A percentile compares a stretch with the other conserved stretches of the same genome.
Conservation (phyloP, 371 early-diverging fungal genomes). For the Basidiobolus heterosporus region DNA sequence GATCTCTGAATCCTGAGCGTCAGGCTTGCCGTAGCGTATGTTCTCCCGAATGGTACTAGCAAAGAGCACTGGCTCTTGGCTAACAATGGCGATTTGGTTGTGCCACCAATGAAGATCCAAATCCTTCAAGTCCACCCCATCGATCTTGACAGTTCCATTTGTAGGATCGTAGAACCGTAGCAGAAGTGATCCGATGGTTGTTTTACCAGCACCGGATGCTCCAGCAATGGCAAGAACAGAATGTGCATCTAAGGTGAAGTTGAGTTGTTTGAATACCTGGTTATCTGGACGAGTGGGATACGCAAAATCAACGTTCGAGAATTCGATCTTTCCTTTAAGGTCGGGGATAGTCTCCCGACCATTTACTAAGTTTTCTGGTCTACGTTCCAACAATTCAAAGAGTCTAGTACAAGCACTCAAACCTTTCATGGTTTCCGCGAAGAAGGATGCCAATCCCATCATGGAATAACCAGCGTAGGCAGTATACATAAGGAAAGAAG, state of each 20-base stretch:
- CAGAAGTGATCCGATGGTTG: slow-evolving; percentile 45
- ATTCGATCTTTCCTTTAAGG: slow-evolving; percentile 34
- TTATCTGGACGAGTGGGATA: slow-evolving; percentile 53
- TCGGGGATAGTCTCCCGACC: not conserved
- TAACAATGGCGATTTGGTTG: slow-evolving; percentile 44
- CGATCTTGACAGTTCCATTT: slow-evolving; percentile 39
- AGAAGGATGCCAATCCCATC: slow-evolving; percentile 55
- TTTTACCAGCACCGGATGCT: slow-evolving; percentile 45
- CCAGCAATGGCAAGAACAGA: slow-evolving; percentile 3
- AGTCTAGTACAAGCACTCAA: slow-evolving; percentile 56
- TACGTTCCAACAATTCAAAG: slow-evolving; percentile 44
- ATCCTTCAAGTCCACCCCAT: slow-evolving; percentile 45
- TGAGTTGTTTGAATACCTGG: slow-evolving; percentile 38
- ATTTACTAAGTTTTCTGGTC: slow-evolving; percentile 12
- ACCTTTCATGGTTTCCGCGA: slow-evolving; percentile 72
- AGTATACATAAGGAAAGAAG: slow-evolving; percentile 69
- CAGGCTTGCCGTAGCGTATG: slow-evolving; percentile 42
- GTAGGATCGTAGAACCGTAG: slow-evolving; percentile 54
- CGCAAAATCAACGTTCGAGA: slow-evolving; percentile 46
- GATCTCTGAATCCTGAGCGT: slow-evolving; percentile 36
- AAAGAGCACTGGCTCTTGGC: slow-evolving; percentile 73
- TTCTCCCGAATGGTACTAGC: slow-evolving; percentile 66
- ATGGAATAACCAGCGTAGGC: slow-evolving; percentile 59
- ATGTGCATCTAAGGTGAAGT: slow-evolving; percentile 36
- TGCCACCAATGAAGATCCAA: slow-evolving; percentile 34